A percentile compares a stretch with the other conserved stretches of the same genome.
phyloP scores from a whole-genome alignment of 2,329 filamentous ascomycete species.

The Ceratocystis destructans region DNA sequence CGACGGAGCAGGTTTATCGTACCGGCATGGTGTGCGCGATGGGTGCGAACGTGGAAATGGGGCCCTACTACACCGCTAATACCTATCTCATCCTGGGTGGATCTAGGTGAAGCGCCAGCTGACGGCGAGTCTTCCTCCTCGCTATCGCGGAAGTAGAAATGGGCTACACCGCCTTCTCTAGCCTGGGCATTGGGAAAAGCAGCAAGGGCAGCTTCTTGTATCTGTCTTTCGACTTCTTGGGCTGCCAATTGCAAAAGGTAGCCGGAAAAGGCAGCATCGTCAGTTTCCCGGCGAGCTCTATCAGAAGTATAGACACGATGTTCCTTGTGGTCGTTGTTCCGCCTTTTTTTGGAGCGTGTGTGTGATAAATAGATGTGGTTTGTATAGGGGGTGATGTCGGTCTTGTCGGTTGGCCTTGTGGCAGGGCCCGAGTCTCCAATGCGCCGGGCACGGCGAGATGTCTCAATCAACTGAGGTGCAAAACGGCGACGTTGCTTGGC shows the following conservation, averaged over 20 bases:
- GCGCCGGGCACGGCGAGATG: conserved; percentile 56
- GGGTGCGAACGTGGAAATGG: conserved; percentile 20
- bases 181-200: conserved; percentile 56
- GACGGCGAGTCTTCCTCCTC: conserved; percentile 41
- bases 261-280: conserved; percentile 61
- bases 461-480: conserved; percentile 69
- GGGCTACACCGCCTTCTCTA: conserved; percentile 54
- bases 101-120: neutral
- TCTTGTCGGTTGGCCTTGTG: conserved; percentile 53
- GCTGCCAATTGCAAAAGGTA: conserved; percentile 70
- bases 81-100: conserved; percentile 9
- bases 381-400: conserved; percentile 53
- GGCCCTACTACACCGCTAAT: conserved; percentile 22
- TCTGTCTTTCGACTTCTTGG: conserved; percentile 63
- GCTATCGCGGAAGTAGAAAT: conserved; percentile 54
- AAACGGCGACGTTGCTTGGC: conserved; percentile 37
- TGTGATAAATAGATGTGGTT: conserved; percentile 43
- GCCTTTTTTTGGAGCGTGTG: conserved; percentile 12
- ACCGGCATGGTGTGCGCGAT: neutral
- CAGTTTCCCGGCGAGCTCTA: conserved; percentile 46
- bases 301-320: conserved; percentile 11
- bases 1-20: conserved; percentile 27
- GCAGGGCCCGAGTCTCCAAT: conserved; percentile 50
- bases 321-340: conserved; percentile 12
- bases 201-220: conserved; percentile 62